Conservation (phyloP, 257 asterid species). For the Penstemon davidsonii region DNA sequence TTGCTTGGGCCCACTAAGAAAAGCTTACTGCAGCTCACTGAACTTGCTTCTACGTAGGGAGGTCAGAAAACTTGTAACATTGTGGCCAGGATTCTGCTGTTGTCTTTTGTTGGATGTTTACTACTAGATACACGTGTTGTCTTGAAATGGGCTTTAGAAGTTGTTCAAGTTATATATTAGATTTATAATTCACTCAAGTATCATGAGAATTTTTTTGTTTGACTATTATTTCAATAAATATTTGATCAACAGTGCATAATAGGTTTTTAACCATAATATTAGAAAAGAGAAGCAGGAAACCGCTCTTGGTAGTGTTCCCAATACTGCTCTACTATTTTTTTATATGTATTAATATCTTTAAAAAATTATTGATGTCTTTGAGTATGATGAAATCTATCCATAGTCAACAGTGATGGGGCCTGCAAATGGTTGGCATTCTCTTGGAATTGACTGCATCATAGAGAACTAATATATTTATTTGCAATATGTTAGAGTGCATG, state of each 20-base stretch:
- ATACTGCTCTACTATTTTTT: neutral
- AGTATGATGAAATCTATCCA: neutral
- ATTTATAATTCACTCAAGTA: neutral
- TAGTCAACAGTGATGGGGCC: conserved; percentile 12
- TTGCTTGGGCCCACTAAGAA: conserved; percentile 80
- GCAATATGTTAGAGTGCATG: conserved; percentile 9
- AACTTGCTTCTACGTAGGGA: conserved; percentile 89
- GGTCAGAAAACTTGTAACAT: conserved; percentile 52
- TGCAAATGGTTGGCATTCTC: neutral
- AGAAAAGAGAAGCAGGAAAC: neutral
- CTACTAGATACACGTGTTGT: neutral
- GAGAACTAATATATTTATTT: conserved; percentile 3
- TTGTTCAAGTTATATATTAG: neutral
- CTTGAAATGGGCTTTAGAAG: neutral
- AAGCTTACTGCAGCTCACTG: conserved; percentile 95
- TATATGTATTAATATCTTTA: neutral
- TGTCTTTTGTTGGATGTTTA: neutral
- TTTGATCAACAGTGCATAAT: conserved; percentile 17
- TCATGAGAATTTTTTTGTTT: neutral
- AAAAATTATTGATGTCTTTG: conserved; percentile 5
- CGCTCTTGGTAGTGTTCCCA: neutral
- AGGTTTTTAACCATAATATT: conserved; percentile 1
- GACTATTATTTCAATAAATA: neutral
- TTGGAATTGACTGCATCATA: conserved; percentile 7
- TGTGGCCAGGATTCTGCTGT: neutral